Evolutionary conservation across 1,284 basidiomycete species (phyloP).

Genomic region (Microstroma glucosiphilum): DNA sequence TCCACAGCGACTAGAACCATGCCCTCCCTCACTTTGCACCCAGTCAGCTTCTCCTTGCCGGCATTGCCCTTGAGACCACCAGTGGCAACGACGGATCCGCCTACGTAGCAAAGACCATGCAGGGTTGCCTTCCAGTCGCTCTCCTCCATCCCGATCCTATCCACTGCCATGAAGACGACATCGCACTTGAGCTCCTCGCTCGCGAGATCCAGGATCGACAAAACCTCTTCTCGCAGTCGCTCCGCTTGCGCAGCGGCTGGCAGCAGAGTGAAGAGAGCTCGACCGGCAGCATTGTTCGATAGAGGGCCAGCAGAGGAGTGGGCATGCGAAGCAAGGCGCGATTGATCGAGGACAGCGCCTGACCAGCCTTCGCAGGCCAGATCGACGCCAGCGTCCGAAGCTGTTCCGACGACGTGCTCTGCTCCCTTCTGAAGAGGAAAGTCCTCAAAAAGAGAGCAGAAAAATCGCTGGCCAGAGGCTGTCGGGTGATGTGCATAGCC

Average conservation of each 20-base stretch:
- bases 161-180: slow-evolving; percentile 34
- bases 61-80: neutral
- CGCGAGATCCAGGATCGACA: slow-evolving; percentile 38
- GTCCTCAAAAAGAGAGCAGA: slow-evolving; percentile 29
- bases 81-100: slow-evolving; percentile 30
- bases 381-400: slow-evolving; percentile 38
- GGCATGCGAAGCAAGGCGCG: neutral
- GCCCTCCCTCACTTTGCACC: neutral
- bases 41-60: neutral
- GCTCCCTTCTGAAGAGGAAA: slow-evolving; percentile 13
- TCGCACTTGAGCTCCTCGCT: slow-evolving; percentile 33
- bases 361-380: slow-evolving; percentile 39
- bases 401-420: slow-evolving; percentile 13
- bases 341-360: slow-evolving; percentile 23
- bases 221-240: slow-evolving; percentile 34
- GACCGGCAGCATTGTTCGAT: slow-evolving; percentile 8
- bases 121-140: slow-evolving; percentile 31
- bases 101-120: slow-evolving; percentile 43
- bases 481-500: slow-evolving; percentile 31
- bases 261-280: slow-evolving; percentile 43
- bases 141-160: slow-evolving; percentile 16
- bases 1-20: slow-evolving; percentile 4
- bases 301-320: too few relatives aligned
- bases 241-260: slow-evolving; percentile 24
- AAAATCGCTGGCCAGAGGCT: slow-evolving; percentile 27